Evolutionary conservation across 2,329 filamentous ascomycete species (phyloP).

Genomic region (Domatiomyces catenatus): DNA sequence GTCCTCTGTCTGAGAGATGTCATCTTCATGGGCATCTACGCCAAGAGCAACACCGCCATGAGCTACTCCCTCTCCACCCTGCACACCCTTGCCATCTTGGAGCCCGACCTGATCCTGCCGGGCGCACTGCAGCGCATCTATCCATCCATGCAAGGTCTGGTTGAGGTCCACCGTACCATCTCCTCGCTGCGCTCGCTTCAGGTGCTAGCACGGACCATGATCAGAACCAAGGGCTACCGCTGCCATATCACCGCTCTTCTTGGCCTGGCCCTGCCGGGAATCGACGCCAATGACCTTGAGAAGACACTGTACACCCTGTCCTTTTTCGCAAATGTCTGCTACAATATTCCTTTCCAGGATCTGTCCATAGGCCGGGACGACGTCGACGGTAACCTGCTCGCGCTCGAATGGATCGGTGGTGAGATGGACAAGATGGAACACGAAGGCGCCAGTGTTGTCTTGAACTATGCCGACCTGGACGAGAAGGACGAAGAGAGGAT

Average conservation of each 20-base stretch:
- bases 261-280: slow-evolving; percentile 83
- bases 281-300: slow-evolving; percentile 92
- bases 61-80: slow-evolving; percentile 82
- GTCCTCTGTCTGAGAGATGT: slow-evolving; percentile 81
- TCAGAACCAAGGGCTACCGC: slow-evolving; percentile 84
- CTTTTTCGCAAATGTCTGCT: slow-evolving; percentile 89
- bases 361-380: slow-evolving; percentile 54
- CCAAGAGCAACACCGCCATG: slow-evolving; percentile 83
- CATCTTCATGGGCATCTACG: slow-evolving; percentile 95
- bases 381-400: slow-evolving; percentile 58
- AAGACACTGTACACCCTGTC: slow-evolving; percentile 91
- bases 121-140: slow-evolving; percentile 93
- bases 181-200: slow-evolving; percentile 85
- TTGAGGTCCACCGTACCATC: slow-evolving; percentile 91
- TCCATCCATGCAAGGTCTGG: slow-evolving; percentile 85
- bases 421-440: slow-evolving; percentile 89
- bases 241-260: slow-evolving; percentile 89
- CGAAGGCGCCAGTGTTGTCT: slow-evolving; percentile 67
- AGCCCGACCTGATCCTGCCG: slow-evolving; percentile 80
- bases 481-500: slow-evolving; percentile 81
- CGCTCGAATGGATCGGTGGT: slow-evolving; percentile 82
- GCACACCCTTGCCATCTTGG: slow-evolving; percentile 76
- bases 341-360: slow-evolving; percentile 85
- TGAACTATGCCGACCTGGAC: slow-evolving; percentile 73
- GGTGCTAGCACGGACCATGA: slow-evolving; percentile 81